A percentile compares a stretch with the other conserved stretches of the same genome.
phyloP scores from a whole-genome alignment of 2,329 filamentous ascomycete genomes.

The Chaetomiaceae sp. region DNA sequence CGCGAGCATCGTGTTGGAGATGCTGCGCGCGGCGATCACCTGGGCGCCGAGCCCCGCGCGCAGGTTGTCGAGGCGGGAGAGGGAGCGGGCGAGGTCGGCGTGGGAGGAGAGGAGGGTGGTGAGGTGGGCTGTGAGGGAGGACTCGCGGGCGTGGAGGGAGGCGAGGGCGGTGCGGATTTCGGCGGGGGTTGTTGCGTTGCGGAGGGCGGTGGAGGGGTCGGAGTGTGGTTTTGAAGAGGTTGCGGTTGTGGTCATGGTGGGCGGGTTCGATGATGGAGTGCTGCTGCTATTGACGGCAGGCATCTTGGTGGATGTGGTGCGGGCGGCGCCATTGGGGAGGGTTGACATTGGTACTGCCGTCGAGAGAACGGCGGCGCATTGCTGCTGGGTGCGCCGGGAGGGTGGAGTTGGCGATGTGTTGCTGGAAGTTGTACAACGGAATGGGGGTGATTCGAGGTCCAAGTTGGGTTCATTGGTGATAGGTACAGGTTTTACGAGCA shows the following conservation, averaged over 20 bases:
- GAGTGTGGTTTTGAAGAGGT: constrained; percentile 6
- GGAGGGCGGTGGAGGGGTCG: constrained; percentile 43
- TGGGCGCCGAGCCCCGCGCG: constrained; percentile 86
- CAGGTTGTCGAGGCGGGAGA: constrained; percentile 81
- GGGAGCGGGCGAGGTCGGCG: constrained; percentile 78
- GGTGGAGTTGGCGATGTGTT: background rate
- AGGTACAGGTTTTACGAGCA: too few species aligned
- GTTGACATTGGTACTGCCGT: constrained; percentile 45
- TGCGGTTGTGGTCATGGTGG: constrained; percentile 14
- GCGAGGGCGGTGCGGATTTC: constrained; percentile 76
- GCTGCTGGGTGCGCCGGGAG: constrained; percentile 6
- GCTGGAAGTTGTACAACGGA: background rate
- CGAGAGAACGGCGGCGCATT: constrained; percentile 28
- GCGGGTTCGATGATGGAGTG: constrained; percentile 8
- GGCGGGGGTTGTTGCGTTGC: constrained; percentile 67
- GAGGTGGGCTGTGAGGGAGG: constrained; percentile 67
- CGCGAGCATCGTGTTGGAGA: constrained; percentile 88
- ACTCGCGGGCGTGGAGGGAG: constrained; percentile 71
- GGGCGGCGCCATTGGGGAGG: constrained; percentile 41
- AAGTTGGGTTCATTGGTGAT: too few species aligned
- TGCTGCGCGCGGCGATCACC: constrained; percentile 72
- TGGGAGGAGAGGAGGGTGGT: constrained; percentile 76
- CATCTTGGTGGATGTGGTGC: constrained; percentile 32
- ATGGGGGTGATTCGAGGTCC: too few species aligned
- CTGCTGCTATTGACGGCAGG: constrained; percentile 16